A percentile compares a stretch with the other conserved stretches of the same genome.
Conservation (phyloP, 2,329 filamentous ascomycete species). For the Elsinoe perseae region DNA sequence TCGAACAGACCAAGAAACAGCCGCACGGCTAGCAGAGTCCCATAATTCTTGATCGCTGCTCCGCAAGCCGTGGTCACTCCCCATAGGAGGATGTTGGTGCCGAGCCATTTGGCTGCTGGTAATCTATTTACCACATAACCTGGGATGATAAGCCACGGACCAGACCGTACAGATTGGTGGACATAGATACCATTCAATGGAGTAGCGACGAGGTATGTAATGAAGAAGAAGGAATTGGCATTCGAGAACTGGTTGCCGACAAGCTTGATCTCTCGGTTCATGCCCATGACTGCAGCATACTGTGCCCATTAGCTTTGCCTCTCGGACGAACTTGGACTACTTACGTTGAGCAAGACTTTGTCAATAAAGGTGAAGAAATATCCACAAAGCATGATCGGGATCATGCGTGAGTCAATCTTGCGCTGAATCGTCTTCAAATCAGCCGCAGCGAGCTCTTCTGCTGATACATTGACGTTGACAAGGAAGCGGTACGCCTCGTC, state of each 20-base stretch:
- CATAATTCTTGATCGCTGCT: conserved; percentile 41
- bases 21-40: conserved; percentile 39
- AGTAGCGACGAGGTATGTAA: conserved; percentile 46
- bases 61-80: conserved; percentile 39
- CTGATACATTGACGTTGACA: neutral
- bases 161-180: conserved; percentile 48
- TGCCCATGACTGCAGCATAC: conserved; percentile 59
- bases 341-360: conserved; percentile 31
- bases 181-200: conserved; percentile 52
- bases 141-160: conserved; percentile 50
- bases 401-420: conserved; percentile 52
- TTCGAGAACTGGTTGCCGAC: conserved; percentile 41
- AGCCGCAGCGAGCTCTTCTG: neutral
- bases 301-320: conserved; percentile 56
- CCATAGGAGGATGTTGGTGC: conserved; percentile 34
- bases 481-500: conserved; percentile 7
- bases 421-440: conserved; percentile 41
- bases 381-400: conserved; percentile 53
- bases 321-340: conserved; percentile 27
- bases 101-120: conserved; percentile 44
- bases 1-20: conserved; percentile 45
- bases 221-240: conserved; percentile 31
- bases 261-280: conserved; percentile 48
- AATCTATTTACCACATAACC: conserved; percentile 51
- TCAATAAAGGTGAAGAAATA: conserved; percentile 54